phyloP scores from a whole-genome alignment of 306 rosid species.

The Trifolium dubium region DNA sequence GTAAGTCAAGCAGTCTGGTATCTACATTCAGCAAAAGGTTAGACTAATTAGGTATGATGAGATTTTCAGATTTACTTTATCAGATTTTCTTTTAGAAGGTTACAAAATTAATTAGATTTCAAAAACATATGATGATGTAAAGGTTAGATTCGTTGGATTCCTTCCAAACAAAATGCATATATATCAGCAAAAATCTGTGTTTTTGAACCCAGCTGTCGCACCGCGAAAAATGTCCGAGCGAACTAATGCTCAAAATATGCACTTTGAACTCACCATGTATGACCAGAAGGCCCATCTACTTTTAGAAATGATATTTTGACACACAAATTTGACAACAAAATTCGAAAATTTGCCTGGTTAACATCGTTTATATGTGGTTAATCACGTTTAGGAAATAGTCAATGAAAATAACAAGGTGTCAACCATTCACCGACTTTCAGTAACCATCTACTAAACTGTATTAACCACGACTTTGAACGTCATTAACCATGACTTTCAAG shows the following conservation, averaged over 20 bases:
- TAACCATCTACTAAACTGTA: not conserved
- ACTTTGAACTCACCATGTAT: not conserved
- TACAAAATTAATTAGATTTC: constrained; percentile 15
- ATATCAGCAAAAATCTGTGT: not conserved
- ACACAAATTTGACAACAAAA: not conserved
- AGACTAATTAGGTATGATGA: constrained; percentile 29
- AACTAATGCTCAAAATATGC: not conserved
- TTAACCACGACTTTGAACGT: not conserved
- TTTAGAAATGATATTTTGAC: not conserved
- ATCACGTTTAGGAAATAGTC: not conserved
- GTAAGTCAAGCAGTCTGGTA: constrained; percentile 78
- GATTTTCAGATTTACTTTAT: not conserved
- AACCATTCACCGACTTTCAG: not conserved
- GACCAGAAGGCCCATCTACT: not conserved
- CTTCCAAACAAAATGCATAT: no score
- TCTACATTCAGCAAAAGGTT: constrained; percentile 49
- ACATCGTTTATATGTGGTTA: no score
- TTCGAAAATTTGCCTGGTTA: not conserved
- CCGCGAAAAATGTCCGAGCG: no score
- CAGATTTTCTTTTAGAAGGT: not conserved
- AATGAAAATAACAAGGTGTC: not conserved
- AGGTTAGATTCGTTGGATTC: not conserved
- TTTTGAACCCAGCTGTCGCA: no score
- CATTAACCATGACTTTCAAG: not conserved
- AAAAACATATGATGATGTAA: not conserved